Conservation (phyloP, 2,329 filamentous ascomycete species). For the Fusarium goolgardi region DNA sequence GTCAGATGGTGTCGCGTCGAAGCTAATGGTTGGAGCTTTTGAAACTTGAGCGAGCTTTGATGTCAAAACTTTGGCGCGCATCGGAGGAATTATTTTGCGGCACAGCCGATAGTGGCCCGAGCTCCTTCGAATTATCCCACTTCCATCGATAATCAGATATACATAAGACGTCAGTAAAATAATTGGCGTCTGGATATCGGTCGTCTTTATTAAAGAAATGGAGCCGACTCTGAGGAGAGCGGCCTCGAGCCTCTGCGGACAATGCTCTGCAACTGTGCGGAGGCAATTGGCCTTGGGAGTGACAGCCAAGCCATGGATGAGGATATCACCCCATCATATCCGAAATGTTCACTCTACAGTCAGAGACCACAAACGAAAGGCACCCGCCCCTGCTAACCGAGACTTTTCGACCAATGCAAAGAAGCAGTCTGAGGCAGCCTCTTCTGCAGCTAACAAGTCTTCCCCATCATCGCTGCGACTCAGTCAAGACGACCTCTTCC, state of each 20-base stretch:
- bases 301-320: conserved; percentile 44
- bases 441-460: conserved; percentile 42
- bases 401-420: conserved; percentile 50
- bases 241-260: conserved; percentile 55
- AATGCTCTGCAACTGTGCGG: conserved; percentile 53
- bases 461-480: conserved; percentile 56
- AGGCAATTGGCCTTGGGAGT: conserved; percentile 46
- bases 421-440: conserved; percentile 45
- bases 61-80: conserved; percentile 48
- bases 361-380: conserved; percentile 41
- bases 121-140: conserved; percentile 49
- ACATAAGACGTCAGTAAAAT: conserved; percentile 31
- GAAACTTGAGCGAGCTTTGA: conserved; percentile 46
- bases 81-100: conserved; percentile 55
- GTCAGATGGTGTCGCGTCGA: conserved; percentile 47
- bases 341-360: conserved; percentile 48
- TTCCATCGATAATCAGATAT: conserved; percentile 38
- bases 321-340: conserved; percentile 47
- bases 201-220: conserved; percentile 45
- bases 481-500: conserved; percentile 86
- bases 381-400: conserved; percentile 33
- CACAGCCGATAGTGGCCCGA: conserved; percentile 46
- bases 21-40: conserved; percentile 41
- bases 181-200: conserved; percentile 17
- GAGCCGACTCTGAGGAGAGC: conserved; percentile 57